Conservation (phyloP, 2,329 filamentous ascomycete genomes). For the Aspergillus aculeatinus region DNA sequence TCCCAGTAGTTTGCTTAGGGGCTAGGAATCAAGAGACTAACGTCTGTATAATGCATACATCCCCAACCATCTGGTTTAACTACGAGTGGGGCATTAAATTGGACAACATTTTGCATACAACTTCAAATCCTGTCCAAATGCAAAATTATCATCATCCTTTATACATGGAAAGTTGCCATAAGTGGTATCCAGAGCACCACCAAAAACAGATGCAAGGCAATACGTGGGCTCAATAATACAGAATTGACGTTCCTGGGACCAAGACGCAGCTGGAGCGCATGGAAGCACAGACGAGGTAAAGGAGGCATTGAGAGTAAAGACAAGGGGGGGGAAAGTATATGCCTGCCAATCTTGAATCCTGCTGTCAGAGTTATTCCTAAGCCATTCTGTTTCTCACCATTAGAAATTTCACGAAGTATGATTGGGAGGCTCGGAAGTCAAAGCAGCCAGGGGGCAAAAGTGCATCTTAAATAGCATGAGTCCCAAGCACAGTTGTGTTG, state of each 20-base stretch:
- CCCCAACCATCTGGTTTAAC: not conserved
- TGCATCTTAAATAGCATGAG: not conserved
- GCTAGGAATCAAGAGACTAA: not conserved
- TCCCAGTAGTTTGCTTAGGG: not conserved
- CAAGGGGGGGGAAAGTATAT: not conserved
- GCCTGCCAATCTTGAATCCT: not conserved
- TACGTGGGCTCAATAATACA: conserved; percentile 8
- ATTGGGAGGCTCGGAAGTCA: not conserved
- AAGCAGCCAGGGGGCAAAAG: not conserved
- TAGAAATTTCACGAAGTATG: not conserved
- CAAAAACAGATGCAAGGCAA: conserved; percentile 22
- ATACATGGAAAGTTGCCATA: not conserved
- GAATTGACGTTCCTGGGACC: conserved; percentile 8
- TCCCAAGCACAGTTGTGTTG: not conserved
- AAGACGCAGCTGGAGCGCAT: not conserved
- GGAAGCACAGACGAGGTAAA: not conserved
- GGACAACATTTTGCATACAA: not conserved
- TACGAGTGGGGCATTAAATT: not conserved
- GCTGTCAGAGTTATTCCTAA: not conserved
- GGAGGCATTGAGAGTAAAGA: not conserved
- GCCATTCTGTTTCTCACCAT: not conserved
- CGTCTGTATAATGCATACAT: not conserved
- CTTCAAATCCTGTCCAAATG: conserved; percentile 1
- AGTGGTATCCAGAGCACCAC: conserved; percentile 18
- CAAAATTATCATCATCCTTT: not conserved